Base-by-base conservation (phyloP, 1,284 basidiomycete species). In the Apiotrichum veenhuisii region DNA sequence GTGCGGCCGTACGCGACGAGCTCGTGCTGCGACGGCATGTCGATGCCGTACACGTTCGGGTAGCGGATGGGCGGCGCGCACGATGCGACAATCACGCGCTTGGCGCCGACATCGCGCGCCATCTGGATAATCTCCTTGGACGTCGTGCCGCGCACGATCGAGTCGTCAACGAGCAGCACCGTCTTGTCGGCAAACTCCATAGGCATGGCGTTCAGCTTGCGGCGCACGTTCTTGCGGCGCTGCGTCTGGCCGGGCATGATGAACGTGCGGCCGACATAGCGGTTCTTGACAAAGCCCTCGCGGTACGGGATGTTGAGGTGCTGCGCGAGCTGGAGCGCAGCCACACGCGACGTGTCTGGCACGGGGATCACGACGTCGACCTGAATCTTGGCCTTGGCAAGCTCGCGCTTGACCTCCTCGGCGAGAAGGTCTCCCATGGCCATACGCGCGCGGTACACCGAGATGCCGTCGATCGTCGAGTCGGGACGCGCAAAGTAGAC, bases 201-300 rank as follows among this genome's bases (percentile, higher is more conserved):
- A n/a, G 96, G 94, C 94, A 98, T 99, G 3, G 96, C 96, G 74
- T 98, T 98, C 60, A 98, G 80, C 78, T 99, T 99, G 64, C 89
- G 83, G 58, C 96, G 82, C 17, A 99, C 96, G 72, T 96, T 98
- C 82, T 95, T 98, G 66, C 84, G 86, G 70, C 79, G 47, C 65
- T 85, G 88, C 74, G 89, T 87, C 73, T 99, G 96, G 25, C 95
- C 47, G 10, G 96, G 95, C 96, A 99, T 99, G 79, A 99, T 98
- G 77, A 99, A 99, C 0, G 96, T 99, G 61, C 96, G 82, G 3
- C 95, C 96, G 47, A 98, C 91, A 79, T 98, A 98, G 46, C 96
- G 87, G 78, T 99, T 98, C 82, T 99, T 98, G 69, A 98, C 87
- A 75, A 99, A 98, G 3, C 96, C 96, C 80, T 99, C 96, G 49